phyloP scores from a whole-genome alignment of 164 flowering plant species.

The Tetracentron sinense region DNA sequence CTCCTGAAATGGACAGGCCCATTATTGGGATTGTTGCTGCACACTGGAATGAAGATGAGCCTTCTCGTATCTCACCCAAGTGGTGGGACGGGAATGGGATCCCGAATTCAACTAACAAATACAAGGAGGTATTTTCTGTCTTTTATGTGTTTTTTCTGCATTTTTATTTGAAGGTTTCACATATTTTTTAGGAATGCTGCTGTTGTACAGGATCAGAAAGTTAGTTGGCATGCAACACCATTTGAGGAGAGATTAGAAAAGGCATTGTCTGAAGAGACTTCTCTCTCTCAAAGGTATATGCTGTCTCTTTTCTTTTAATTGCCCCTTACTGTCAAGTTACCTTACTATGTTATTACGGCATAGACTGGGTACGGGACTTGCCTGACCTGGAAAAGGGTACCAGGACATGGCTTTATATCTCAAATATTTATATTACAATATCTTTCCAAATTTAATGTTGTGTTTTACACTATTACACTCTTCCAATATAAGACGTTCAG shows the following conservation, averaged over 20 bases:
- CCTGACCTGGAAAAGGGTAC: background rate
- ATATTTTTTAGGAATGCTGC: background rate
- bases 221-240: slow-evolving; percentile 97
- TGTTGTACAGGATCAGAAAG: slow-evolving; percentile 81
- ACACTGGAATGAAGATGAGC: slow-evolving; percentile 68
- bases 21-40: slow-evolving; percentile 81
- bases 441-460: no score
- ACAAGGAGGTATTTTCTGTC: slow-evolving; percentile 68
- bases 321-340: background rate
- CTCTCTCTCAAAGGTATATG: slow-evolving; percentile 53
- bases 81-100: slow-evolving; percentile 97
- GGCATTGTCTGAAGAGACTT: slow-evolving; percentile 78
- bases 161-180: background rate
- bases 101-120: slow-evolving; percentile 91
- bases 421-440: no score
- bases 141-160: background rate
- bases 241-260: slow-evolving; percentile 94
- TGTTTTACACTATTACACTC: no score
- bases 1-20: slow-evolving; percentile 59
- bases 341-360: no score
- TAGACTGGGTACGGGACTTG: background rate
- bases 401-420: no score
- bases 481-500: no score
- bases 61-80: slow-evolving; percentile 44
- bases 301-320: background rate